A percentile compares a stretch with the other conserved stretches of the same genome.
These are phyloP conservation scores for Cercophora sp. DNA, from an alignment of 495 filamentous ascomycete species.

Conservation along the genomic window DNA sequence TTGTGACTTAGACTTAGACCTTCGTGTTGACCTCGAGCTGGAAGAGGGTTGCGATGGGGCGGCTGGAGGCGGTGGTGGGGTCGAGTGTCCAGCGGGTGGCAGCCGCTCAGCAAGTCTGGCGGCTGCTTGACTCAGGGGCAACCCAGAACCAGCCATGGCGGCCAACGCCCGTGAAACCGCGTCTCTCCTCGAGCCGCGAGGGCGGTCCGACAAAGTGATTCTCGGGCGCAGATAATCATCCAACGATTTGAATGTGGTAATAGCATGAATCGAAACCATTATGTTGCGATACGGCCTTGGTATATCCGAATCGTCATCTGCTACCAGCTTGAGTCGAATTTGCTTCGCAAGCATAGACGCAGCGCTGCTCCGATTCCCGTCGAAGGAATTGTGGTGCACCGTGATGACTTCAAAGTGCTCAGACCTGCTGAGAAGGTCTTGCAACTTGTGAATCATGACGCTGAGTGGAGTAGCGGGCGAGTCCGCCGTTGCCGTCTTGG, in stretches of 20 bases:
- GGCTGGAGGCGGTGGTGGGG: constrained; percentile 31
- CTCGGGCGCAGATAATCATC: constrained; percentile 94
- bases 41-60: constrained; percentile 37
- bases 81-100: constrained; percentile 24
- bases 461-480: constrained; percentile 81
- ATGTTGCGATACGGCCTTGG: constrained; percentile 82
- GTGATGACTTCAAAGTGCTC: constrained; percentile 98
- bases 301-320: constrained; percentile 86
- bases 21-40: constrained; percentile 38
- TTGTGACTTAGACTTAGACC: constrained; percentile 46
- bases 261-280: constrained; percentile 97
- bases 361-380: constrained; percentile 86
- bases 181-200: constrained; percentile 60
- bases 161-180: constrained; percentile 63
- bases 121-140: constrained; percentile 35
- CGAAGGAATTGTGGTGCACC: constrained; percentile 87
- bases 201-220: constrained; percentile 79
- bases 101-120: constrained; percentile 44
- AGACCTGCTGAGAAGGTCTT: constrained; percentile 90
- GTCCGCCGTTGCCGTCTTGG: constrained; percentile 58
- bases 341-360: constrained; percentile 97
- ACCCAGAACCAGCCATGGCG: constrained; percentile 74
- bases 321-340: constrained; percentile 80
- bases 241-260: constrained; percentile 94
- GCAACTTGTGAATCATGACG: constrained; percentile 86